phyloP scores from a whole-genome alignment of 805 yeast genomes.

The Danielozyma ontarioensis region DNA sequence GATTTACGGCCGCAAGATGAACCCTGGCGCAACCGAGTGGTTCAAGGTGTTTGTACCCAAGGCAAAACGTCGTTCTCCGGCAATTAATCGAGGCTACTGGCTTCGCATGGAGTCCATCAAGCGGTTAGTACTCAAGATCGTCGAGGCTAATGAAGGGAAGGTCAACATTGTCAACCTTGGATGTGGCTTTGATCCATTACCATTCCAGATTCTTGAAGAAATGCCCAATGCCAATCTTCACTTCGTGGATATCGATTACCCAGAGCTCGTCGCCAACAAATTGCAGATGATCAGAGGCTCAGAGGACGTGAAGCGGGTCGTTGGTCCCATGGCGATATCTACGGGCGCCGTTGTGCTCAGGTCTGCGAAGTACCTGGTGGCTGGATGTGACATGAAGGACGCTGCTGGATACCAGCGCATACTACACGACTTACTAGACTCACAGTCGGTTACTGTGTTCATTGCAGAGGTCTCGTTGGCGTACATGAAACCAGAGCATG shows the following conservation, averaged over 20 bases:
- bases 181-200: slow-evolving; percentile 60
- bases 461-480: slow-evolving; percentile 82
- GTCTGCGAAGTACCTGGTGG: slow-evolving; percentile 41
- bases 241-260: slow-evolving; percentile 74
- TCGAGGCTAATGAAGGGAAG: slow-evolving; percentile 16
- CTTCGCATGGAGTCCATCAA: slow-evolving; percentile 67
- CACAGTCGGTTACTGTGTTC: slow-evolving; percentile 47
- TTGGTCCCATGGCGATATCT: slow-evolving; percentile 29
- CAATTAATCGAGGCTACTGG: slow-evolving; percentile 83
- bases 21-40: slow-evolving; percentile 40
- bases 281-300: slow-evolving; percentile 45
- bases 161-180: slow-evolving; percentile 63
- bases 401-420: slow-evolving; percentile 28
- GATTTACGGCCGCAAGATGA: slow-evolving; percentile 38
- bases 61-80: slow-evolving; percentile 67
- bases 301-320: slow-evolving; percentile 40
- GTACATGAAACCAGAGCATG: slow-evolving; percentile 64
- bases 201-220: slow-evolving; percentile 28
- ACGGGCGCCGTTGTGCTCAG: slow-evolving; percentile 15
- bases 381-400: slow-evolving; percentile 66
- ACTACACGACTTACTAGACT: slow-evolving; percentile 18
- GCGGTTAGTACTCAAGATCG: slow-evolving; percentile 45
- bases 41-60: slow-evolving; percentile 65
- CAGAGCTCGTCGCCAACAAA: slow-evolving; percentile 59
- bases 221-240: slow-evolving; percentile 31